Percentiles rank a stretch among this genome's conserved stretches.
phyloP scores from a whole-genome alignment of 768 basidiomycete genomes.

The Gautieria morchelliformis region DNA sequence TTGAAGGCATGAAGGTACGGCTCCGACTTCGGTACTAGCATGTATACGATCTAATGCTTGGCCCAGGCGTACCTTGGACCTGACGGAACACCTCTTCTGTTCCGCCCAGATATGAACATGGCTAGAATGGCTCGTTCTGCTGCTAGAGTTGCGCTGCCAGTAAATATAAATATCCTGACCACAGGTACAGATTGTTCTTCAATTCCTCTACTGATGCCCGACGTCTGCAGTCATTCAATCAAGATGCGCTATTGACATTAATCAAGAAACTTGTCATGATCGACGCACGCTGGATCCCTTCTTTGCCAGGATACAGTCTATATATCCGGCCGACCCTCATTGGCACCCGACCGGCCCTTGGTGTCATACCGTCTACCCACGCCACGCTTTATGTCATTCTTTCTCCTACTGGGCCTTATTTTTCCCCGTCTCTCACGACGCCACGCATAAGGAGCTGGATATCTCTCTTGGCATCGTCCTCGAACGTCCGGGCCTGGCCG shows the following conservation, averaged over 20 bases:
- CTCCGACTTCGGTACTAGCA: not conserved
- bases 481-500: conserved; percentile 74
- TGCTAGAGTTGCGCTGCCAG: conserved; percentile 64
- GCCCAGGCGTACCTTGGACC: conserved; percentile 56
- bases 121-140: conserved; percentile 62
- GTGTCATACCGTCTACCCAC: conserved; percentile 67
- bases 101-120: conserved; percentile 84
- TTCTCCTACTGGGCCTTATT: conserved; percentile 51
- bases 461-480: conserved; percentile 3
- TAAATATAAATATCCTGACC: conserved; percentile 21
- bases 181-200: conserved; percentile 14
- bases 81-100: conserved; percentile 66
- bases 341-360: conserved; percentile 36
- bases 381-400: conserved; percentile 82
- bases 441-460: conserved; percentile 25
- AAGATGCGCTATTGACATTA: conserved; percentile 36
- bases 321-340: conserved; percentile 81
- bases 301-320: conserved; percentile 60
- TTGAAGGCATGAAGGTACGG: conserved; percentile 63
- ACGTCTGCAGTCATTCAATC: conserved; percentile 30
- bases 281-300: conserved; percentile 83
- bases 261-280: conserved; percentile 58
- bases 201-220: not conserved
- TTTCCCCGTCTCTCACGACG: conserved; percentile 47
- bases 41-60: not conserved